Evolutionary conservation across 1,284 basidiomycete species (phyloP).

Genomic region (Microbotryomycetes sp.): DNA sequence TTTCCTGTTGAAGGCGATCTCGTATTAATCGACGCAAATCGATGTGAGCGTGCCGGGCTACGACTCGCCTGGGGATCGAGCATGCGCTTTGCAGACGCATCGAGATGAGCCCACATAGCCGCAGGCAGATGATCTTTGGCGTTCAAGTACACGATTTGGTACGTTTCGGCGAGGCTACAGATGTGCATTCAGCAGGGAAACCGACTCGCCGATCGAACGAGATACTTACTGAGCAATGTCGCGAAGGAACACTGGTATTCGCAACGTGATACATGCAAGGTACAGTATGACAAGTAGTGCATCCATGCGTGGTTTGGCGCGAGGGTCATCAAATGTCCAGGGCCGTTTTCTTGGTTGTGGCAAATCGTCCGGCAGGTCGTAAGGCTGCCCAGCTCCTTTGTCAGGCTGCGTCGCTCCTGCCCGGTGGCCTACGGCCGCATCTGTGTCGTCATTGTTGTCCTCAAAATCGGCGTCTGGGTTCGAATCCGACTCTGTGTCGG

Average conservation of each 20-base stretch:
- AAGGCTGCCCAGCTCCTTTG: neutral
- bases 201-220: neutral
- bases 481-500: neutral
- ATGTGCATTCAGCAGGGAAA: neutral
- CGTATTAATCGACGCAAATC: too few species aligned
- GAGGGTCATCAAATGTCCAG: conserved; percentile 1
- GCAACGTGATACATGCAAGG: conserved; percentile 28
- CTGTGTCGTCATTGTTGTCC: neutral
- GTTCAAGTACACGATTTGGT: conserved; percentile 30
- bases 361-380: neutral
- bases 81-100: neutral
- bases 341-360: neutral
- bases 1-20: too few species aligned
- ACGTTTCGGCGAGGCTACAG: conserved; percentile 27
- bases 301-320: conserved; percentile 11
- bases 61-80: neutral
- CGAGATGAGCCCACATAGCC: conserved; percentile 24
- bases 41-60: too few species aligned
- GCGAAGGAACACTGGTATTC: conserved; percentile 30
- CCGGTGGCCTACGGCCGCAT: neutral
- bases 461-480: conserved; percentile 1
- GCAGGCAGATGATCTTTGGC: conserved; percentile 15
- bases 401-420: conserved; percentile 1
- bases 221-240: conserved; percentile 30
- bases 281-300: conserved; percentile 30